A percentile compares a stretch with the other conserved stretches of the same genome.
Conservation (phyloP, 495 filamentous ascomycete genomes). For the Pyrenopolyporus hunteri region DNA sequence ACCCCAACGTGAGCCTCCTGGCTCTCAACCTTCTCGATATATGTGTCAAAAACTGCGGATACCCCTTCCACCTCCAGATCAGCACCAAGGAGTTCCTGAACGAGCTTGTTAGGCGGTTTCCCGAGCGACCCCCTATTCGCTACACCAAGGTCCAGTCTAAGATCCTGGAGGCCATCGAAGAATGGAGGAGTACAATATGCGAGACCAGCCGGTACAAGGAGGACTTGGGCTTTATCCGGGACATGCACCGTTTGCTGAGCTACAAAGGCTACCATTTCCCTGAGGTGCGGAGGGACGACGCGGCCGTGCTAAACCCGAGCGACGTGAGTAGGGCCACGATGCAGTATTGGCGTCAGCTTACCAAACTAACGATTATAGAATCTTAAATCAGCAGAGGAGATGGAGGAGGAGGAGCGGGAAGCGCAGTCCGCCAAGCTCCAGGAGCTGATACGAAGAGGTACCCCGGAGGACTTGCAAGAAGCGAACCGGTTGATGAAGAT, state of each 20-base stretch:
- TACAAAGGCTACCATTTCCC: conserved; percentile 98
- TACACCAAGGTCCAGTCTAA: conserved; percentile 85
- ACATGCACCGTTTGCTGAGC: conserved; percentile 95
- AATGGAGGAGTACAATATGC: conserved; percentile 98
- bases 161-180: conserved; percentile 96
- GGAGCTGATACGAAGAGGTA: conserved; percentile 90
- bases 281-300: conserved; percentile 89
- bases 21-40: conserved; percentile 95
- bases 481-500: conserved; percentile 98
- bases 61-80: conserved; percentile 98
- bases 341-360: background rate
- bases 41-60: conserved; percentile 99
- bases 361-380: conserved; percentile 61
- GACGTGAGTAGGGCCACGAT: conserved; percentile 69
- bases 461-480: conserved; percentile 91
- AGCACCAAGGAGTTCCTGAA: conserved; percentile 98
- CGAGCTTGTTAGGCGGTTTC: conserved; percentile 95
- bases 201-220: conserved; percentile 97
- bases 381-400: conserved; percentile 94
- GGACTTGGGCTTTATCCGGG: conserved; percentile 92
- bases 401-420: conserved; percentile 95
- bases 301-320: conserved; percentile 94
- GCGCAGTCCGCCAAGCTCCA: conserved; percentile 97
- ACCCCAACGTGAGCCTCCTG: conserved; percentile 89
- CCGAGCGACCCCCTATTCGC: conserved; percentile 87